A percentile compares a stretch with the other conserved stretches of the same genome.
These are phyloP conservation scores for Reticulascus tulasneorum DNA, from an alignment of 2,329 filamentous ascomycete genomes.

Conservation along the genomic window DNA sequence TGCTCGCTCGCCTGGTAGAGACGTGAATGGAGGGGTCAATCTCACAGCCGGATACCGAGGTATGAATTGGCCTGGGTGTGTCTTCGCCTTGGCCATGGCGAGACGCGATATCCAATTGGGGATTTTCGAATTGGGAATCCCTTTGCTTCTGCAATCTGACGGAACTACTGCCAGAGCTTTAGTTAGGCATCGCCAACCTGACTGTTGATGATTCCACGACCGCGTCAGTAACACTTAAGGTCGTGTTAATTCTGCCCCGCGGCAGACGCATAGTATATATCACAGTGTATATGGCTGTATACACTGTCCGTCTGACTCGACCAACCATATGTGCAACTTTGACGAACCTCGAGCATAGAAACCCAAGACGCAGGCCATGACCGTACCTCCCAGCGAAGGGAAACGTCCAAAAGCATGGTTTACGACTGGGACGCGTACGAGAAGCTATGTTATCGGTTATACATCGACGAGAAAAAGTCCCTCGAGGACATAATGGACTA, in stretches of 20 bases:
- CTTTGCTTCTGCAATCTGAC: no score
- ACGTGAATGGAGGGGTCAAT: constrained; percentile 3
- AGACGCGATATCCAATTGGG: no score
- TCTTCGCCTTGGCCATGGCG: no score
- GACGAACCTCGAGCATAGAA: neutral
- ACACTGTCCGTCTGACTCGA: constrained; percentile 14
- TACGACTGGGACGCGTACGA: constrained; percentile 44
- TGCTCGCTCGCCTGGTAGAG: neutral
- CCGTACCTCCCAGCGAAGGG: neutral
- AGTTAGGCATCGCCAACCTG: no score
- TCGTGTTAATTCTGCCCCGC: no score
- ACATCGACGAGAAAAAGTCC: constrained; percentile 70
- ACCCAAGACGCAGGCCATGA: constrained; percentile 7
- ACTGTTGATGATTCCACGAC: no score
- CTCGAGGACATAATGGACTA: constrained; percentile 72
- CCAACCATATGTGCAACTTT: constrained; percentile 10
- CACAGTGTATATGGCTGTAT: neutral
- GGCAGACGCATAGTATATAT: no score
- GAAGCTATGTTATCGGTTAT: constrained; percentile 54
- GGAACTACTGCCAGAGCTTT: no score
- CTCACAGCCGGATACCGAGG: constrained; percentile 8
- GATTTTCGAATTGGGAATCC: no score
- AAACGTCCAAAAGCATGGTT: constrained; percentile 30
- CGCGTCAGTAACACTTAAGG: no score
- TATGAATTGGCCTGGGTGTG: constrained; percentile 4